Evolutionary conservation across 441 rosid genomes (phyloP).

Genomic region (Oxalis stricta): DNA sequence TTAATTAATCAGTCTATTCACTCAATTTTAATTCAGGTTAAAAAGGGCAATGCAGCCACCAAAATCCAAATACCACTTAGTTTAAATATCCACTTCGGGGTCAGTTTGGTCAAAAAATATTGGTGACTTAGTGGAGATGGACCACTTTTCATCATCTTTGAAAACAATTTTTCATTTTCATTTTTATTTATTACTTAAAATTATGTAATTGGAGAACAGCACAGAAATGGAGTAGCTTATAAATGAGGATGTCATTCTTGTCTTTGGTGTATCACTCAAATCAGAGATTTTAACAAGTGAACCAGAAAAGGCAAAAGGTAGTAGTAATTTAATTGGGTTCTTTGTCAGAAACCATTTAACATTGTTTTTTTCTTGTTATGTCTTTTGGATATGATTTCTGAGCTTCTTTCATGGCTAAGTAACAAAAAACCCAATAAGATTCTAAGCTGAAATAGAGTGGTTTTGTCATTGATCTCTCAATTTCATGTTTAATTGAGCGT

Average conservation of each 20-base stretch:
- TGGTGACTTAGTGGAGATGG: background rate
- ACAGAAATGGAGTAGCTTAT: too few species aligned
- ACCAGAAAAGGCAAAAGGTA: too few species aligned
- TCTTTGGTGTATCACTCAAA: too few species aligned
- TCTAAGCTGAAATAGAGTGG: slow-evolving; percentile 2
- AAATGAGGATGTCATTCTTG: too few species aligned
- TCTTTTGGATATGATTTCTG: slow-evolving; percentile 6
- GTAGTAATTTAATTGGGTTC: too few species aligned
- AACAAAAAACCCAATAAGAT: slow-evolving; percentile 7
- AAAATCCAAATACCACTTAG: background rate
- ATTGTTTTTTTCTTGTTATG: background rate
- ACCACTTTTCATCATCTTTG: slow-evolving; percentile 11
- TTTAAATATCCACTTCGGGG: background rate
- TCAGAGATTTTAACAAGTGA: too few species aligned
- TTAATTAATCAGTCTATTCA: too few species aligned
- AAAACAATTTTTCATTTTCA: slow-evolving; percentile 2
- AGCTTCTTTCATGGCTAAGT: slow-evolving; percentile 2
- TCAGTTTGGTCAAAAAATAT: slow-evolving; percentile 5
- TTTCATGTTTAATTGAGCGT: background rate
- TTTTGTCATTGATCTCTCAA: background rate
- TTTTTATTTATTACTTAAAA: too few species aligned
- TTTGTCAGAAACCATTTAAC: too few species aligned
- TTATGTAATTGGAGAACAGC: too few species aligned
- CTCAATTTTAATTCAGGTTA: too few species aligned
- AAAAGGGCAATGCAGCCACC: background rate